A percentile compares a stretch with the other conserved stretches of the same genome.
Conservation (phyloP, 1,284 basidiomycete genomes). For the Gomphus sp. region DNA sequence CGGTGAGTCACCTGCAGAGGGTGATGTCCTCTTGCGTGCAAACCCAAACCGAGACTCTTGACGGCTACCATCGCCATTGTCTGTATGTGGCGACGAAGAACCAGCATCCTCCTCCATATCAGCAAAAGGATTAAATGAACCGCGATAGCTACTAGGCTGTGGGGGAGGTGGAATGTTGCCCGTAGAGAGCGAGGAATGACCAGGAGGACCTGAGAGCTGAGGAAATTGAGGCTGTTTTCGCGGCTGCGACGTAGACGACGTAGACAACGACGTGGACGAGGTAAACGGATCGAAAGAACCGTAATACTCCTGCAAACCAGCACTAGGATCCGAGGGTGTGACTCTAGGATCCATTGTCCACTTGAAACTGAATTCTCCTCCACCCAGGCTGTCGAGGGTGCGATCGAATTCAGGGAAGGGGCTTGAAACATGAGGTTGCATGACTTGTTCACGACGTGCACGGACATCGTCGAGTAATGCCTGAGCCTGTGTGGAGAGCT, state of each 20-base stretch:
- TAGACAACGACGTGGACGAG: slow-evolving; percentile 57
- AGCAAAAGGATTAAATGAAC: slow-evolving; percentile 59
- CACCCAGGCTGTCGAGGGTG: slow-evolving; percentile 59
- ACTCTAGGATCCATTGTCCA: slow-evolving; percentile 59
- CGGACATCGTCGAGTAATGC: slow-evolving; percentile 79
- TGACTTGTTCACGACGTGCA: slow-evolving; percentile 49
- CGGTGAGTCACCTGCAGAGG: slow-evolving; percentile 37
- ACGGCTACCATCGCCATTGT: slow-evolving; percentile 43
- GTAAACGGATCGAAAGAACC: slow-evolving; percentile 37
- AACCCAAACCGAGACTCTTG: slow-evolving; percentile 80
- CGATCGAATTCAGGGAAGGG: slow-evolving; percentile 90
- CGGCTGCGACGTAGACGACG: slow-evolving; percentile 45
- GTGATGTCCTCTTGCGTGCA: slow-evolving; percentile 47
- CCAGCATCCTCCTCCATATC: slow-evolving; percentile 39
- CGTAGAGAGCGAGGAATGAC: slow-evolving; percentile 3
- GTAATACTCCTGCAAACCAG: slow-evolving; percentile 29
- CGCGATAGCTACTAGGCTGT: not conserved
- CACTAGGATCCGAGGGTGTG: slow-evolving; percentile 39
- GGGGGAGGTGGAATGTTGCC: not conserved
- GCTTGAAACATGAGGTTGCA: slow-evolving; percentile 36
- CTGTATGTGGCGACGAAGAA: slow-evolving; percentile 13
- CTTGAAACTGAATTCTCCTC: slow-evolving; percentile 72
- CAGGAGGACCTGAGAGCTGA: slow-evolving; percentile 13
- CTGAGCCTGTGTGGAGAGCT: slow-evolving; percentile 78
- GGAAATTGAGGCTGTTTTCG: slow-evolving; percentile 23